Percentiles rank a stretch among this genome's conserved stretches.
phyloP scores from a whole-genome alignment of 495 filamentous ascomycete species.

The Amphirosellinia nigrospora region DNA sequence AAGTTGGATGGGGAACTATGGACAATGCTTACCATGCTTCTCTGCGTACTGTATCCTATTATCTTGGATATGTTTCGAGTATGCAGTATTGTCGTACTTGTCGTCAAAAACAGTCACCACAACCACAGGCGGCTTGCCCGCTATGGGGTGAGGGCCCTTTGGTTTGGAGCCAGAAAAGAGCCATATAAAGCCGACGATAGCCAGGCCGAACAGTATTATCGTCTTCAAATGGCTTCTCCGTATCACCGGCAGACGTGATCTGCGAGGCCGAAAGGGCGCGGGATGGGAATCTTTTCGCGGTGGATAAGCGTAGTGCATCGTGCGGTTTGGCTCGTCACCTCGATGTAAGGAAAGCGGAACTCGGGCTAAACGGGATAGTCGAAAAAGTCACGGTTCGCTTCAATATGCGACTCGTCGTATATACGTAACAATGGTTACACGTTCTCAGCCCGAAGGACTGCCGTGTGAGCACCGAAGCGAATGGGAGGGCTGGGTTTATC shows the following conservation, averaged over 20 bases:
- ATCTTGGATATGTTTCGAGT: constrained; percentile 72
- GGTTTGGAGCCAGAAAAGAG: constrained; percentile 57
- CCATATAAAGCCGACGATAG: constrained; percentile 65
- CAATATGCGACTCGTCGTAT: constrained; percentile 3
- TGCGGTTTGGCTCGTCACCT: constrained; percentile 27
- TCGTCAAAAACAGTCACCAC: constrained; percentile 85
- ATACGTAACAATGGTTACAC: constrained; percentile 11
- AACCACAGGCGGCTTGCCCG: constrained; percentile 81
- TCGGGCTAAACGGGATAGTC: neutral
- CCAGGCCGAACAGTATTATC: constrained; percentile 62
- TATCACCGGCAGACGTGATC: constrained; percentile 64
- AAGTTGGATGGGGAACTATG: constrained; percentile 7
- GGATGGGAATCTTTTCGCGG: constrained; percentile 79
- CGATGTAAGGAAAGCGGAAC: constrained; percentile 8
- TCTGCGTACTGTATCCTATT: constrained; percentile 87
- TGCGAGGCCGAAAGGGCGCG: constrained; percentile 63
- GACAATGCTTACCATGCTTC: constrained; percentile 75
- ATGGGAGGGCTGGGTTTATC: neutral
- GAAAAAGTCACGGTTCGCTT: neutral
- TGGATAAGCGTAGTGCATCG: constrained; percentile 92
- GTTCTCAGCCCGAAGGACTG: constrained; percentile 9
- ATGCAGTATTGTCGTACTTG: constrained; percentile 62
- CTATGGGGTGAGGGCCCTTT: constrained; percentile 48
- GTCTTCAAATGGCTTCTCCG: constrained; percentile 71
- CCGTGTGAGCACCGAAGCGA: constrained; percentile 6